Evolutionary conservation across 2,329 filamentous ascomycete species (phyloP).

Genomic region (Fusarium siculi): DNA sequence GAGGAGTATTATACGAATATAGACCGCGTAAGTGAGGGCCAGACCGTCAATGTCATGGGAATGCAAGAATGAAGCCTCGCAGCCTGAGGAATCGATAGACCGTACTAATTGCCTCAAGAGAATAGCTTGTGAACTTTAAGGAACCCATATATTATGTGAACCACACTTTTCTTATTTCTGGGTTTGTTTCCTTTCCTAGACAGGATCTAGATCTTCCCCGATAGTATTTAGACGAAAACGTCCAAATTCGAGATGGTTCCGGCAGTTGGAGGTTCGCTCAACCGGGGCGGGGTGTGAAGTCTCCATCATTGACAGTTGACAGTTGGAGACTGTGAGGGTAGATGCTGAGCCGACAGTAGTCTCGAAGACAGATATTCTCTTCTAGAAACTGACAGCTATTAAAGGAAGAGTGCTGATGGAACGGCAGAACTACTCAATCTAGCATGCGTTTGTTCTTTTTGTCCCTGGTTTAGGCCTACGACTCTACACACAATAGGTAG

Average conservation of each 20-base stretch:
- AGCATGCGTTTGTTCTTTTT: neutral
- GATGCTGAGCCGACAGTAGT: neutral
- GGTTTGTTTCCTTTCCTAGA: neutral
- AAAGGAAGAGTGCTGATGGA: neutral
- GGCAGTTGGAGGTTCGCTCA: slow-evolving; percentile 6
- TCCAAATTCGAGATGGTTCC: slow-evolving; percentile 2
- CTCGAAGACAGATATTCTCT: neutral
- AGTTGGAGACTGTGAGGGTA: neutral
- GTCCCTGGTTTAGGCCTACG: neutral
- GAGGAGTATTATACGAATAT: neutral
- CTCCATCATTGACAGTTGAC: neutral
- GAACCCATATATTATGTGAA: neutral
- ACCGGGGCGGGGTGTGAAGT: neutral
- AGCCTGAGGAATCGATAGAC: neutral
- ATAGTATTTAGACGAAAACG: slow-evolving; percentile 5
- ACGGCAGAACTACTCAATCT: neutral
- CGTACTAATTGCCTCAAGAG: neutral
- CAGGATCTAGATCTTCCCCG: neutral
- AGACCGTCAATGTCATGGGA: slow-evolving; percentile 5
- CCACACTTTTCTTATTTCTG: neutral
- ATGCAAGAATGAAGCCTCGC: slow-evolving; percentile 9
- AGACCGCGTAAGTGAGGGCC: neutral
- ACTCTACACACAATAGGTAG: neutral
- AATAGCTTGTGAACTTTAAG: neutral
- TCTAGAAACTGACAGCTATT: neutral